Conservation (phyloP, 1,139 yeast species). For the Pichia sp. region DNA sequence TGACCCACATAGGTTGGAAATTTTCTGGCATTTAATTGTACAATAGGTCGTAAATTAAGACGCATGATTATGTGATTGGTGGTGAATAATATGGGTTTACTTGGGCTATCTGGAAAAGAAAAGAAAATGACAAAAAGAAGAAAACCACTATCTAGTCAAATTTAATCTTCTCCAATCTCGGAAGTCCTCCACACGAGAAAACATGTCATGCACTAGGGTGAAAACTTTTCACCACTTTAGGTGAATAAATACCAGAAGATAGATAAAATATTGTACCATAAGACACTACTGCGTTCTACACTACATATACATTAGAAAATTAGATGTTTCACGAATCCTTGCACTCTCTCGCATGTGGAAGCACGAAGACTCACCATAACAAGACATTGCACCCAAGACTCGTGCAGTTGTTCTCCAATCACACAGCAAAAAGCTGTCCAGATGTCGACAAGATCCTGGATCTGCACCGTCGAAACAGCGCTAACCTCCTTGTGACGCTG, state of each 20-base stretch:
- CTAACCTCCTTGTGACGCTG: slow-evolving; percentile 12
- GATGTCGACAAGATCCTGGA: slow-evolving; percentile 1
- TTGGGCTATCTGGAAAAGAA: too few species aligned
- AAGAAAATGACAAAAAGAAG: too few species aligned
- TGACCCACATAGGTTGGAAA: slow-evolving; percentile 30
- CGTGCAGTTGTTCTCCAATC: not conserved
- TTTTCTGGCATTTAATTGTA: slow-evolving; percentile 16
- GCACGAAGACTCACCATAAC: slow-evolving; percentile 79
- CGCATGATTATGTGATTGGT: not conserved
- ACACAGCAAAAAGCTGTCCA: not conserved
- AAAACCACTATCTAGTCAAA: too few species aligned
- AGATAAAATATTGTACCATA: too few species aligned
- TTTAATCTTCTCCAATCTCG: too few species aligned
- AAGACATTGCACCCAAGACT: slow-evolving; percentile 80
- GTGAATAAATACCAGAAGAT: too few species aligned
- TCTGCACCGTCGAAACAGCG: slow-evolving; percentile 9
- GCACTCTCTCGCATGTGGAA: slow-evolving; percentile 77
- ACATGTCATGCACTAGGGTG: too few species aligned
- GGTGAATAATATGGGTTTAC: not conserved
- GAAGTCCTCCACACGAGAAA: too few species aligned
- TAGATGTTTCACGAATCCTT: slow-evolving; percentile 60
- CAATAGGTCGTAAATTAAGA: slow-evolving; percentile 8
- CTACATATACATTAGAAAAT: too few species aligned
- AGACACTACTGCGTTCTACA: not conserved
- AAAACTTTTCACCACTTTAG: too few species aligned